Evolutionary conservation across 2,329 filamentous ascomycete species (phyloP), one percentile per base, ranked within the genome.

Genomic region (Cordyceps cateniannulata): DNA sequence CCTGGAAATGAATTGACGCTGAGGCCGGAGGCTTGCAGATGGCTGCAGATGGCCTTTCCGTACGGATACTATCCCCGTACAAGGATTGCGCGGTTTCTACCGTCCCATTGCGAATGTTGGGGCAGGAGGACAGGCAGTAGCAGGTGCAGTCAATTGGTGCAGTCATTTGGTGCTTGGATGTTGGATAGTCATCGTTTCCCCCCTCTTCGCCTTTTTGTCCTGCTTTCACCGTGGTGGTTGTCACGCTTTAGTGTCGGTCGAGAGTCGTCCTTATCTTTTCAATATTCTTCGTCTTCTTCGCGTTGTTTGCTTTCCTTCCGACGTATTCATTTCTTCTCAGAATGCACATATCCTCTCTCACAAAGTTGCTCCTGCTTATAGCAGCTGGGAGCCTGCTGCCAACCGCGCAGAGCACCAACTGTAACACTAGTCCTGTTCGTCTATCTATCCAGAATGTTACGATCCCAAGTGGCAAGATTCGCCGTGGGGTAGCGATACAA

Each of bases 401-500:
- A 44, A 44, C 42, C 42, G 42, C n/a, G n/a, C 42, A 44, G 5
- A 9, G 42, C 42, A 44, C 10, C 14, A 57, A 27, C 44, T 48
- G 45, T 18, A 25, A 14, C 22, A 25, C 45, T 16, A 25, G 24
- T 24, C 45, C 45, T 14, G 22, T 48, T 14, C 22, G 20, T 48
- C 29, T 66, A 0, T 55, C 52, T 0, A 52, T 63, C 10, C 35
- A 44, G 14, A 62, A 64, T 10, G 48, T 61, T 4, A 64, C 59
- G 1, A 40, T 65, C 5, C 16, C 59, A 3, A 54, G 22, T 0
- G 61, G 61, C 0, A 27, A 54, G 8, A 27, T 48, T 3, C 64
- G 61, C 0, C 64, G 64, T 2, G 63, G 64, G 5, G 18, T 63
- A 32, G 6, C 32, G n/a, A 14, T 64, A 20, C 54, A 62, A 22